Conservation (phyloP, 1,139 yeast genomes). For the Candida smagusa region DNA sequence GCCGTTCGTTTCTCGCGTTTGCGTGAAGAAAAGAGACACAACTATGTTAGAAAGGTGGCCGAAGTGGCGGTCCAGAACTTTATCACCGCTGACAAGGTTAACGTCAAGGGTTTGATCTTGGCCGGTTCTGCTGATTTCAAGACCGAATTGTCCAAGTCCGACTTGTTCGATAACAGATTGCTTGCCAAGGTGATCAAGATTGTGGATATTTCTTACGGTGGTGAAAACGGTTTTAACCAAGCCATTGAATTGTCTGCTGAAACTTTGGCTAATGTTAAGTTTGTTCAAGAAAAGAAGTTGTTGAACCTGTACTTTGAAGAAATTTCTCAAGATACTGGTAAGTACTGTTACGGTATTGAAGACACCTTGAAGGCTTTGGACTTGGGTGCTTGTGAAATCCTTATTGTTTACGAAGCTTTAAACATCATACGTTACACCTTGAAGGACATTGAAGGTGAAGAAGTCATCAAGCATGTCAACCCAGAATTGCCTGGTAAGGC, state of each 20-base stretch:
- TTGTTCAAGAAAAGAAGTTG: slow-evolving; percentile 96
- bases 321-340: slow-evolving; percentile 94
- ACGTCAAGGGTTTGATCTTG: slow-evolving; percentile 87
- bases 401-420: slow-evolving; percentile 90
- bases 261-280: slow-evolving; percentile 92
- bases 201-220: slow-evolving; percentile 97
- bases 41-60: slow-evolving; percentile 95
- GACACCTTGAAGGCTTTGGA: slow-evolving; percentile 95
- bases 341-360: slow-evolving; percentile 95
- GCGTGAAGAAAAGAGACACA: slow-evolving; percentile 98
- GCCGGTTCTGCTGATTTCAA: slow-evolving; percentile 99
- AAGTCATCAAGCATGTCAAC: slow-evolving; percentile 68
- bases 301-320: slow-evolving; percentile 91
- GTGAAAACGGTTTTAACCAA: slow-evolving; percentile 98
- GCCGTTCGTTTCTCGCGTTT: slow-evolving; percentile 98
- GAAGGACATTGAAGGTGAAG: slow-evolving; percentile 79
- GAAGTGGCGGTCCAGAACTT: slow-evolving; percentile 97
- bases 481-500: slow-evolving; percentile 74
- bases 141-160: slow-evolving; percentile 88
- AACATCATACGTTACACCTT: slow-evolving; percentile 80
- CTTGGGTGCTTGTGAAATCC: slow-evolving; percentile 89
- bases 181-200: slow-evolving; percentile 83
- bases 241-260: slow-evolving; percentile 97
- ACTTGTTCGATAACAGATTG: slow-evolving; percentile 85
- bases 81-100: slow-evolving; percentile 87